phyloP scores from a whole-genome alignment of 768 basidiomycete genomes.

The Pholiota microspora region DNA sequence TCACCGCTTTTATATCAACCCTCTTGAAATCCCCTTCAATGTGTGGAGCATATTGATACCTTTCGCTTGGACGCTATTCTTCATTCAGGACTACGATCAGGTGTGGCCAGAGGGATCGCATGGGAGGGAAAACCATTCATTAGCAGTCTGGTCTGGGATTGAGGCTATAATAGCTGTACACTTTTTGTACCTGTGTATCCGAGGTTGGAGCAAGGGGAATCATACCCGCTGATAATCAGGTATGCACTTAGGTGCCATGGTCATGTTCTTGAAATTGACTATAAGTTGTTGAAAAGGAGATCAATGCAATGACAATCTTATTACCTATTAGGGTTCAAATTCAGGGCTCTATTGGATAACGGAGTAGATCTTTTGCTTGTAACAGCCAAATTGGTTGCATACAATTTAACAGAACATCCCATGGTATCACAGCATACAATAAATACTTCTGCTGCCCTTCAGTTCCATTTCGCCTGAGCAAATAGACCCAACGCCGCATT shows the following conservation, averaged over 20 bases:
- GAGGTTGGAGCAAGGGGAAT: too few relatives aligned
- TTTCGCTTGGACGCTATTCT: not conserved
- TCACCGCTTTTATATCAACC: slow-evolving; percentile 2
- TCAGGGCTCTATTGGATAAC: too few relatives aligned
- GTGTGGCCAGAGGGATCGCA: not conserved
- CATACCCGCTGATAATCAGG: not conserved
- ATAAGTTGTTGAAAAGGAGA: too few relatives aligned
- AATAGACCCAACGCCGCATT: slow-evolving; percentile 56
- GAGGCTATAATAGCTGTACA: not conserved
- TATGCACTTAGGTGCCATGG: not conserved
- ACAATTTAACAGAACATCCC: too few relatives aligned
- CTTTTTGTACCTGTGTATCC: too few relatives aligned
- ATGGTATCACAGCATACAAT: too few relatives aligned
- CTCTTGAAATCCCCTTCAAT: slow-evolving; percentile 1
- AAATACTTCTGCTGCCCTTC: not conserved
- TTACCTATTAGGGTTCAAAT: too few relatives aligned
- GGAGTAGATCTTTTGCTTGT: too few relatives aligned
- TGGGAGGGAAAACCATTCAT: not conserved
- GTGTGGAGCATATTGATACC: not conserved
- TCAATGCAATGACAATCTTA: too few relatives aligned
- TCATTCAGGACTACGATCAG: not conserved
- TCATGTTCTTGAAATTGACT: too few relatives aligned
- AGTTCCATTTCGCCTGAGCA: slow-evolving; percentile 50
- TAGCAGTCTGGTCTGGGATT: not conserved
- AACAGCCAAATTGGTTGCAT: too few relatives aligned